Percentiles rank a stretch among this genome's conserved stretches.
Evolutionary conservation across 192 early-diverging fungal species (phyloP).

Genomic region (Chytriomyces sp.): DNA sequence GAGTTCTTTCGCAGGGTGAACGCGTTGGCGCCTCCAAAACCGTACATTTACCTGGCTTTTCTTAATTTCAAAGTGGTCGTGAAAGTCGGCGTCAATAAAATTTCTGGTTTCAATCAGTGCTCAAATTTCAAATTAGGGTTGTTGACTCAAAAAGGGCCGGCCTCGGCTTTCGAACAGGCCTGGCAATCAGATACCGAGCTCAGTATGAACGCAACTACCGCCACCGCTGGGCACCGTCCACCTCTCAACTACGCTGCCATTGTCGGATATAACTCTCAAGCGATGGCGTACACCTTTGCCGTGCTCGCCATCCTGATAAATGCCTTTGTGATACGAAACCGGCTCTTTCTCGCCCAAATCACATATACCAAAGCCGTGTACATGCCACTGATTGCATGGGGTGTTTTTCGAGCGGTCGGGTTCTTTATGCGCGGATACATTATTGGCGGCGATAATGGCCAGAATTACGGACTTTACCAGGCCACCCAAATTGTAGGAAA

Average conservation of each 20-base stretch:
- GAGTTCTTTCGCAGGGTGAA: too few species aligned
- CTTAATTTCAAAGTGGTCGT: too few species aligned
- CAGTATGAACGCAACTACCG: too few species aligned
- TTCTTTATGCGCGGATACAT: conserved; percentile 7
- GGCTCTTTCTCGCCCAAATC: conserved; percentile 4
- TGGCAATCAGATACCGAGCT: too few species aligned
- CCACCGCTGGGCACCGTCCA: neutral
- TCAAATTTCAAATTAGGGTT: too few species aligned
- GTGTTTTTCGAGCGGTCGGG: neutral
- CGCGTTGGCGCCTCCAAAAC: too few species aligned
- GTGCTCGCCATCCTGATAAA: neutral
- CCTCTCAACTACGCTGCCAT: conserved; percentile 6
- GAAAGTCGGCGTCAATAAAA: too few species aligned
- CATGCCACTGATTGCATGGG: neutral
- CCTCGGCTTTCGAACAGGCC: too few species aligned
- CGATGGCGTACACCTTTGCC: conserved; percentile 6
- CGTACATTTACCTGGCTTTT: too few species aligned
- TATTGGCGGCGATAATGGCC: neutral
- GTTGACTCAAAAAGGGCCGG: too few species aligned
- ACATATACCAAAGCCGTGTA: conserved; percentile 9
- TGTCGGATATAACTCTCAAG: neutral
- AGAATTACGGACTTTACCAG: neutral
- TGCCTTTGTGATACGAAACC: neutral
- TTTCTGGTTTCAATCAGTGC: too few species aligned
- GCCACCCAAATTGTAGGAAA: neutral